Conservation (phyloP, 1,284 basidiomycete species). For the Singerocomus inundabilis region DNA sequence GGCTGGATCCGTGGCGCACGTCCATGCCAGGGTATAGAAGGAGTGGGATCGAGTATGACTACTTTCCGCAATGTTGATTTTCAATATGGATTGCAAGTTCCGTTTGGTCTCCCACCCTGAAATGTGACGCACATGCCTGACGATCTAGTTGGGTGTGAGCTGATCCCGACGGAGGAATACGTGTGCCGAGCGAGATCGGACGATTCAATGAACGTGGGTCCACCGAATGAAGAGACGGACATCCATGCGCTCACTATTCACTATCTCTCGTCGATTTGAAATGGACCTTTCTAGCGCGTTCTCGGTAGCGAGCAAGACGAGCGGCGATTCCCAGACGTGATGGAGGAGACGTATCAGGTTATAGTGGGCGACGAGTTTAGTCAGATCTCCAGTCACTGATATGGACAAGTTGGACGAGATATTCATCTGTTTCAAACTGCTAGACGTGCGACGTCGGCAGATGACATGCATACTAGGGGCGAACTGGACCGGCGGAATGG, state of each 20-base stretch:
- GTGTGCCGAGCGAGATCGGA: conserved; percentile 2
- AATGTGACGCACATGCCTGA: conserved; percentile 7
- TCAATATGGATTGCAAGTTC: background rate
- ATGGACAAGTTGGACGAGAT: background rate
- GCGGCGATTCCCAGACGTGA: conserved; percentile 4
- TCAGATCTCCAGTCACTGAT: too few species aligned
- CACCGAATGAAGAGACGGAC: background rate
- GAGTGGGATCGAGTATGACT: conserved; percentile 1
- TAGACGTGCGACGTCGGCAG: background rate
- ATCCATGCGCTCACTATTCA: background rate
- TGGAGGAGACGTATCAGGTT: background rate
- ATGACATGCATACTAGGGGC: too few species aligned
- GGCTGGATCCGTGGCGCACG: background rate
- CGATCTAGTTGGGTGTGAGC: conserved; percentile 1
- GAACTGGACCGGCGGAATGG: too few species aligned
- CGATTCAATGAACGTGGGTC: background rate
- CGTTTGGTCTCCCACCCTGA: background rate
- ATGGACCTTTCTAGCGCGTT: background rate
- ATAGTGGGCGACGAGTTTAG: background rate
- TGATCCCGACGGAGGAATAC: conserved; percentile 6
- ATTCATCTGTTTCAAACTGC: conserved; percentile 4
- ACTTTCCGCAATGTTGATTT: too few species aligned
- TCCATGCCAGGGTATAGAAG: background rate
- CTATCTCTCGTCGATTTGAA: background rate
- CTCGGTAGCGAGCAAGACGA: background rate